Evolutionary conservation across 306 rosid genomes (phyloP), one percentile per base, ranked within the genome.

Genomic region (Vachellia pachyceras): DNA sequence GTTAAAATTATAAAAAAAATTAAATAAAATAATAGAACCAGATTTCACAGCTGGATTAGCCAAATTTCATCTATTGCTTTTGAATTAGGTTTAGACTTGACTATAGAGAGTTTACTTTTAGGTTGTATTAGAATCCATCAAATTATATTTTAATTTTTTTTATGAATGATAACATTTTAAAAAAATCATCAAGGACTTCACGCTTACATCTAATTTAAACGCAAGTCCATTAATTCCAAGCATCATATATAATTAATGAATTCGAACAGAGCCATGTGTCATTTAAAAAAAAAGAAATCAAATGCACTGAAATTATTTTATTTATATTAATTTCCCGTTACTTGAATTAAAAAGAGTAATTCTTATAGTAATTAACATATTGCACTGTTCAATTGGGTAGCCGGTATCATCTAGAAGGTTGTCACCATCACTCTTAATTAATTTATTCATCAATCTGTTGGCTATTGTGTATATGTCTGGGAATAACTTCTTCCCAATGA

Each of bases 391-490:
- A 54, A 74, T 52, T 39, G 78, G 52, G 36, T 22, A 1, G 50
- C 22, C 68, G 22, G 37, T 37, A 12, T n/a, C 3, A 25, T 37
- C 11, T 37, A 36, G 49, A 52, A 74, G 13, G 36, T 54, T 37
- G 78, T 37, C 78, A 12, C 49, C 11, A n/a, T 74, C 52, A 20
- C n/a, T 55, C 20, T 73, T 2, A 69, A 46, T 13, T 55, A 37
- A 52, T 18, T n/a, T 17, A 52, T 55, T 55, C 8, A 55, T 42
- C 46, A 8, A 2, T 55, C 49, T 47, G 25, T 46, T 50, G 0
- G n/a, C n/a, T n/a, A n/a, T n/a, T n/a, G n/a, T n/a, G n/a, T n/a
- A n/a, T n/a, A n/a, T n/a, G n/a, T n/a, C n/a, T n/a, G n/a, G n/a
- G n/a, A n/a, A n/a, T n/a, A n/a, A n/a, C n/a, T n/a, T n/a, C n/a